Evolutionary conservation across 1,139 yeast genomes (phyloP), one percentile per base, ranked within the genome.

Genomic region (Protomyces lactucae-debilis): DNA sequence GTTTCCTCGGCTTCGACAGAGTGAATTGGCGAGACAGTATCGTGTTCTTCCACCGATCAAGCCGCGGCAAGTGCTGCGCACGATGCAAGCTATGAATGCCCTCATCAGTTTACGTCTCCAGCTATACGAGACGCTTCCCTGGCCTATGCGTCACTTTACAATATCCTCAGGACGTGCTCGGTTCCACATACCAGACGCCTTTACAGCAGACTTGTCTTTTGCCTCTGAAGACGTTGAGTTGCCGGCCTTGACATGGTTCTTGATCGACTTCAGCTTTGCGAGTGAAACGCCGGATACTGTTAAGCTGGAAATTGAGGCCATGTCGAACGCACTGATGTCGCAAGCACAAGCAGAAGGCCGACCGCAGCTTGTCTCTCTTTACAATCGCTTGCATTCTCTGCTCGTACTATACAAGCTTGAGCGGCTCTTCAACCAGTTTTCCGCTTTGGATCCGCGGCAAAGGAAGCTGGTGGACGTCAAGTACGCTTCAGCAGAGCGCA

Each of bases 91-190:
- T 70, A 78, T 93, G 69, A 88, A 93, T 73, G 83, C 90, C 57
- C 81, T 86, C 28, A 76, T 92, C 36, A 83, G 92, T 14, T 82
- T 92, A 8, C 82, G 95, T 69, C 82, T 92, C 75, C 93, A 97
- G 0, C 80, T 84, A 67, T 82, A 83, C 25, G 76, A 73, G 61
- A 61, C 55, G 14, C 64, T 72, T 32, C 76, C 73, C 32, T 64
- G 59, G 55, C 79, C 82, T 53, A 75, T 92, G 53, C 77, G 83
- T 45, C 80, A 84, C 67, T 89, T 87, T 73, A 77, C 75, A 32
- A 84, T 93, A 23, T 79, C 80, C 66, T 86, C 92, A 73, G 99
- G 98, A 3, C 79, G 95, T 60, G 85, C 88, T 2, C 82, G 82
- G 64, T 86, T 93, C 67, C 77, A 79, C 12, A 83, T 87, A 3